Evolutionary conservation across 495 filamentous ascomycete genomes (phyloP).

Genomic region (Aspergillus indologenus): DNA sequence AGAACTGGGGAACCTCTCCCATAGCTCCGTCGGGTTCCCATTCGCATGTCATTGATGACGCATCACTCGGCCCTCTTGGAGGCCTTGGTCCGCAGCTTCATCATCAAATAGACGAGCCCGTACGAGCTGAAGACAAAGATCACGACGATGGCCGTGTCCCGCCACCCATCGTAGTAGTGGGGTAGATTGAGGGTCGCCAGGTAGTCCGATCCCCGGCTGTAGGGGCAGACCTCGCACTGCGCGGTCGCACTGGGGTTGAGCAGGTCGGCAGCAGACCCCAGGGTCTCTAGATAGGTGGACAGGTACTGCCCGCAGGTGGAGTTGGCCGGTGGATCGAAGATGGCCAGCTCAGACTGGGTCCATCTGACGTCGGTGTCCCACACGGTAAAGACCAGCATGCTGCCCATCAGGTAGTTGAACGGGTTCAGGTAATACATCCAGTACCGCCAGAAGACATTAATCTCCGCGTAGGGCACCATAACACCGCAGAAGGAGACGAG

Average conservation of each 20-base stretch:
- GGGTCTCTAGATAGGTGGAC: slow-evolving; percentile 35
- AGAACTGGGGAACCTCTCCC: no score
- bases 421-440: slow-evolving; percentile 72
- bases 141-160: slow-evolving; percentile 38
- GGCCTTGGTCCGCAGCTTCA: slow-evolving; percentile 34
- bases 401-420: slow-evolving; percentile 60
- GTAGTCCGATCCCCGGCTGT: slow-evolving; percentile 31
- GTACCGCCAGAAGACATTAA: slow-evolving; percentile 60
- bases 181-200: slow-evolving; percentile 33
- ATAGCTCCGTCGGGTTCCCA: no score
- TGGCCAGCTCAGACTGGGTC: slow-evolving; percentile 50
- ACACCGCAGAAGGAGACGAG: slow-evolving; percentile 54
- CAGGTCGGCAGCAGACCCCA: slow-evolving; percentile 48
- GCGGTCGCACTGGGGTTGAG: slow-evolving; percentile 48
- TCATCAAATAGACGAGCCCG: slow-evolving; percentile 41
- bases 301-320: slow-evolving; percentile 55
- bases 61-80: slow-evolving; percentile 20
- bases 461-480: slow-evolving; percentile 36
- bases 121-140: slow-evolving; percentile 41
- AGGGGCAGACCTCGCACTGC: slow-evolving; percentile 57
- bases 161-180: slow-evolving; percentile 36
- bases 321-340: slow-evolving; percentile 49
- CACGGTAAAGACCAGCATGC: slow-evolving; percentile 53
- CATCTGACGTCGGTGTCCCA: slow-evolving; percentile 55
- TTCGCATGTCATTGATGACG: no score